phyloP scores from a whole-genome alignment of 306 rosid genomes.

The Vachellia collinsii region DNA sequence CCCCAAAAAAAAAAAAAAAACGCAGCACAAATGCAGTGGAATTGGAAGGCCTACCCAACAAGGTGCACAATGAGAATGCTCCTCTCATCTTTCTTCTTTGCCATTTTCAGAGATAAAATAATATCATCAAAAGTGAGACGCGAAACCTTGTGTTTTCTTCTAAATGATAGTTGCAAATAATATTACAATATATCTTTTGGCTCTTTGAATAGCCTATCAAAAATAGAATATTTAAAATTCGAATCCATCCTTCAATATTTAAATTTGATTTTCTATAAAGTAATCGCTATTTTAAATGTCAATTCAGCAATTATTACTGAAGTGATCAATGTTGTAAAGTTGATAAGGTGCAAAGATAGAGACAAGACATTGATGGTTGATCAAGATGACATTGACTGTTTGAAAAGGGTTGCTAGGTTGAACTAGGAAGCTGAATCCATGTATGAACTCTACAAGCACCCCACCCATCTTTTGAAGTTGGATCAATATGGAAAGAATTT shows the following conservation, averaged over 20 bases:
- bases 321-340: constrained; percentile 46
- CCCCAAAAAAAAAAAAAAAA: too few relatives aligned
- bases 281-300: constrained; percentile 4
- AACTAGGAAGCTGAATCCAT: constrained; percentile 71
- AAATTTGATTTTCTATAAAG: neutral
- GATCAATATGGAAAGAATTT: constrained; percentile 87
- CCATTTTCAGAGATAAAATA: neutral
- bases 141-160: neutral
- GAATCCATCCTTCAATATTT: neutral
- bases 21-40: constrained; percentile 66
- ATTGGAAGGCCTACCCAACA: constrained; percentile 85
- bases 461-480: constrained; percentile 74
- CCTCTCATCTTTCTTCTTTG: neutral
- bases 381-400: constrained; percentile 87
- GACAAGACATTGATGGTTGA: constrained; percentile 89
- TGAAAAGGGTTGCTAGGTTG: constrained; percentile 68
- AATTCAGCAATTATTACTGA: constrained; percentile 28
- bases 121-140: neutral
- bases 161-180: neutral
- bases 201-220: neutral
- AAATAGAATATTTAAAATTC: too few relatives aligned
- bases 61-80: constrained; percentile 58
- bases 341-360: constrained; percentile 95
- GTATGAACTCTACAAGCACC: constrained; percentile 80
- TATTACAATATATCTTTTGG: neutral